Evolutionary conservation across 192 early-diverging fungal species (phyloP).

Genomic region (Spinellus fusiger): DNA sequence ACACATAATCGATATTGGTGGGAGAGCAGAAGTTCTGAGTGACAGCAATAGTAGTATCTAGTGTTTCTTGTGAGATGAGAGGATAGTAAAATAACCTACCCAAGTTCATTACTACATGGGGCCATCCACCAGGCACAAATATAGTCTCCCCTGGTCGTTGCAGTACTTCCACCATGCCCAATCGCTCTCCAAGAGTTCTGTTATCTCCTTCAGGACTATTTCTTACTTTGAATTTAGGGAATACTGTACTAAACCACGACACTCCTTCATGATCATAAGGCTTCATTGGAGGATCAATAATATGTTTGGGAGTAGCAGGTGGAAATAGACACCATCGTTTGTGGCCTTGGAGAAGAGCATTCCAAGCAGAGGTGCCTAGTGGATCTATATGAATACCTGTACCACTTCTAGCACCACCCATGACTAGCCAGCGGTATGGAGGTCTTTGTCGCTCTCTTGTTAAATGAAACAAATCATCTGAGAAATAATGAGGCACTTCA

Average conservation of each 20-base stretch:
- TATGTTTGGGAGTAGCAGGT: conserved; percentile 49
- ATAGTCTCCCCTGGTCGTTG: conserved; percentile 76
- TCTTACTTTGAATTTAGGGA: conserved; percentile 38
- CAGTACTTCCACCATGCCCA: conserved; percentile 64
- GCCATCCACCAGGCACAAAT: conserved; percentile 79
- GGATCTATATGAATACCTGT: conserved; percentile 73
- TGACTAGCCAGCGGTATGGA: conserved; percentile 75
- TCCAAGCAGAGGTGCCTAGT: conserved; percentile 79
- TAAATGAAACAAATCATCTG: conserved; percentile 64
- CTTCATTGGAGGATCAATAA: conserved; percentile 54
- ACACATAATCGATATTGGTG: conserved; percentile 63
- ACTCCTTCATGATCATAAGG: conserved; percentile 65
- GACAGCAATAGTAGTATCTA: conserved; percentile 70
- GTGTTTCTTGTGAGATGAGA: background rate
- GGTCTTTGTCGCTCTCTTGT: conserved; percentile 56
- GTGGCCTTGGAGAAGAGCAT: conserved; percentile 60
- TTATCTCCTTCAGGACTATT: conserved; percentile 13
- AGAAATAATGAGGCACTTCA: conserved; percentile 62
- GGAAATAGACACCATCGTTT: conserved; percentile 80
- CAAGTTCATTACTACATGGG: conserved; percentile 75
- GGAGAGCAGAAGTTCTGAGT: conserved; percentile 76
- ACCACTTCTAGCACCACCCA: conserved; percentile 64
- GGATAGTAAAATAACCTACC: conserved; percentile 31
- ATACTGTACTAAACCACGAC: conserved; percentile 67
- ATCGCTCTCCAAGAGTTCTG: conserved; percentile 47